A percentile compares a stretch with the other conserved stretches of the same genome.
Evolutionary conservation across 2,329 filamentous ascomycete genomes (phyloP).

Genomic region (Aspergillus proliferans): DNA sequence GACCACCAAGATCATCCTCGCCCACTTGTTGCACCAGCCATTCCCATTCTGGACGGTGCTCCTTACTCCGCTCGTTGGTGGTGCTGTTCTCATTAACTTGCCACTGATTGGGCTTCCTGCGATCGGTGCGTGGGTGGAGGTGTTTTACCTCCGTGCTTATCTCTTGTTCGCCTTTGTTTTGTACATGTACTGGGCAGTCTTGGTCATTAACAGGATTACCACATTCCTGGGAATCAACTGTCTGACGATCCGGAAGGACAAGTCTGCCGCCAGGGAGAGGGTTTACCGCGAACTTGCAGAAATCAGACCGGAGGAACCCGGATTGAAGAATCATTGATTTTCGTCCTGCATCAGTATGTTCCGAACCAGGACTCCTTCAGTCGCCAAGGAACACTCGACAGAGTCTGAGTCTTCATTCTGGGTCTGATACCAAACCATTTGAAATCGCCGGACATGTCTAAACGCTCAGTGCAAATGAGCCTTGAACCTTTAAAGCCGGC

Average conservation of each 20-base stretch:
- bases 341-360: background rate
- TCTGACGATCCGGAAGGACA: constrained; percentile 63
- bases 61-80: constrained; percentile 77
- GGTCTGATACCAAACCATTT: too few species aligned
- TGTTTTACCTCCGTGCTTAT: constrained; percentile 77
- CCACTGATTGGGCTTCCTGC: constrained; percentile 67
- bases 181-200: constrained; percentile 87
- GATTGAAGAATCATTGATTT: constrained; percentile 14
- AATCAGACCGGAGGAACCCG: constrained; percentile 7
- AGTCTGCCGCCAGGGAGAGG: constrained; percentile 26
- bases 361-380: background rate
- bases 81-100: constrained; percentile 75
- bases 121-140: constrained; percentile 61
- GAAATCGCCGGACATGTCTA: too few species aligned
- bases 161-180: constrained; percentile 76
- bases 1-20: constrained; percentile 98
- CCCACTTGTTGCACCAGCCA: constrained; percentile 84
- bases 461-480: too few species aligned
- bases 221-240: constrained; percentile 90
- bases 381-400: too few species aligned
- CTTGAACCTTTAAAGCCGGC: too few species aligned
- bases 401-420: background rate
- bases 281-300: constrained; percentile 32
- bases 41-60: constrained; percentile 97
- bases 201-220: constrained; percentile 89